Evolutionary conservation across 345 rosid species (phyloP), one percentile per base, ranked within the genome.

Genomic region (Ceriops decandra): DNA sequence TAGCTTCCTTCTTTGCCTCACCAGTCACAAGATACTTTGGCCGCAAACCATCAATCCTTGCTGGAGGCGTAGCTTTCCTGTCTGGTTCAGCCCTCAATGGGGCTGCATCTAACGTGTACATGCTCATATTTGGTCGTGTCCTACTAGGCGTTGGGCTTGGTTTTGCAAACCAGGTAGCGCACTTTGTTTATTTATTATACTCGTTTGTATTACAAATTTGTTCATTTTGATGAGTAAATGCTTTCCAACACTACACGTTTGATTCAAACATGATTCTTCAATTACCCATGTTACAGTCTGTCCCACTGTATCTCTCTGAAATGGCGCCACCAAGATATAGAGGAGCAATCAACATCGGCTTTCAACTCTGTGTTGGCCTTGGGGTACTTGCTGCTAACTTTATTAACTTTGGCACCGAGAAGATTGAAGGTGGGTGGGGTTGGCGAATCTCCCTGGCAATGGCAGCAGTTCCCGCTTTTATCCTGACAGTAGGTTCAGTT

Each of bases 111-210:
- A 82, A 89, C 24, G 59, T 86, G 19, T 81, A 73, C 72, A 88
- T 86, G 98, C 81, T 89, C 19, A 76, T 92, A 42, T 67, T 89
- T 24, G 96, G 96, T 15, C 90, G 92, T 32, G 72, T 85, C 65
- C 79, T 92, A 72, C 92, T 92, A 0, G 98, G 96, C 0, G 68
- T 89, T 26, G 96, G 98, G 0, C 81, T 92, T 6, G 96, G 98
- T 31, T 92, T 89, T 27, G 81, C 93, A 7, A 92, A 92, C 71
- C 93, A 92, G 93, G 95, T 91, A 51, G 22, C 3, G 27, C 26
- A 9, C 15, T 15, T 31, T 49, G 21, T n/a, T 28, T 13, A 21
- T 32, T 67, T 3, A n/a, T 30, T 54, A 6, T 10, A 54, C 9
- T 7, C 58, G 8, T 26, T 11, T 54, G 8, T 0, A 7, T 8